These are phyloP conservation scores for Lactarius hatsudake DNA, from an alignment of 768 basidiomycete species.

Conservation along the genomic window DNA sequence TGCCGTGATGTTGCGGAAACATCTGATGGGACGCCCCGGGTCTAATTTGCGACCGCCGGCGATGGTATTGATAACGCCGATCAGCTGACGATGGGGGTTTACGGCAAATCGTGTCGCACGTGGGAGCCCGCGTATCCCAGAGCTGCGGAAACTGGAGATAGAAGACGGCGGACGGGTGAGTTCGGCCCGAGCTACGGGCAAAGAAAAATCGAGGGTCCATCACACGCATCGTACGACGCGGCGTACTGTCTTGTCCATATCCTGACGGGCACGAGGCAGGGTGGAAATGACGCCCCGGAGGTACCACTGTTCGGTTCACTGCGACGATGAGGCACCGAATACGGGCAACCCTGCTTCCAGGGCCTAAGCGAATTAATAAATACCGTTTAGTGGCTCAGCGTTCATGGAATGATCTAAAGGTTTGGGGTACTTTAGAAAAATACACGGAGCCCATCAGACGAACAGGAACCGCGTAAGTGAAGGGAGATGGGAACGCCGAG, in stretches of 20 bases:
- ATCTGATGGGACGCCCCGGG: conserved; percentile 14
- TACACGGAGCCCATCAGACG: conserved; percentile 12
- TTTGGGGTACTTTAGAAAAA: conserved; percentile 18
- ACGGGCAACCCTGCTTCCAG: not conserved
- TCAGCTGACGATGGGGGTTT: conserved; percentile 20
- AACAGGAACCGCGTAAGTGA: conserved; percentile 6
- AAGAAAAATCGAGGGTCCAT: not conserved
- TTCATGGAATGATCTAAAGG: conserved; percentile 21
- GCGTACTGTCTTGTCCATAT: not conserved
- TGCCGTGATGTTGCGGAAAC: conserved; percentile 7
- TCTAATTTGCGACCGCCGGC: conserved; percentile 6
- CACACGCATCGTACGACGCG: not conserved
- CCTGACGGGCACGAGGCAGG: not conserved
- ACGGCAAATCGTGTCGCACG: conserved; percentile 9
- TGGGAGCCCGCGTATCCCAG: conserved; percentile 10
- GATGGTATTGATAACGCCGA: conserved; percentile 8
- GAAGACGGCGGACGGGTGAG: not conserved
- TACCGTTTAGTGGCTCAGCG: conserved; percentile 7
- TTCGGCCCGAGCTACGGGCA: not conserved
- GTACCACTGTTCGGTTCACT: not conserved
- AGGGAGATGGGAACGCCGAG: conserved; percentile 15
- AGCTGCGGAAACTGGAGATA: conserved; percentile 6
- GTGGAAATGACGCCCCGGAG: not conserved
- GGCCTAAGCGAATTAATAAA: conserved; percentile 7
- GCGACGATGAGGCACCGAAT: not conserved